Percentiles rank a stretch among this genome's conserved stretches.
Conservation (phyloP, 169 alveolate species). For the Plasmodium adleri region DNA sequence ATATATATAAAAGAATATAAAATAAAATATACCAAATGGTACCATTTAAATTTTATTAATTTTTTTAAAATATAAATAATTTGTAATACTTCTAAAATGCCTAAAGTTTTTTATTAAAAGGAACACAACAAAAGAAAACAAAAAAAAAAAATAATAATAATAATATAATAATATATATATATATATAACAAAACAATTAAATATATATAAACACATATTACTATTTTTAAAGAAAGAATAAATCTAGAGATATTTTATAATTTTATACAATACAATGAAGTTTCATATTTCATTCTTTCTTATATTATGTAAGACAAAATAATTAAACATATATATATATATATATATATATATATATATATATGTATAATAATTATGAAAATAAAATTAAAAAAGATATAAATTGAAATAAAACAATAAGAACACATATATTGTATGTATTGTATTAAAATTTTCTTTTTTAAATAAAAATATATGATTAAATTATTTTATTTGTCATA, state of each 20-base stretch:
- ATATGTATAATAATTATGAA: no score
- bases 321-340: slow-evolving; percentile 1
- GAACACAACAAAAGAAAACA: background rate
- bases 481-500: background rate
- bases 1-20: no score
- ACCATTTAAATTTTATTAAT: no score
- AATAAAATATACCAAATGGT: no score
- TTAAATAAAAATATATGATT: slow-evolving; percentile 1
- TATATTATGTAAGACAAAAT: slow-evolving; percentile 19
- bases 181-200: background rate
- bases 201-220: background rate
- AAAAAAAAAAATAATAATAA: background rate
- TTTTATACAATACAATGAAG: slow-evolving; percentile 17
- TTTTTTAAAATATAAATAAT: no score
- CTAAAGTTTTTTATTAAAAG: slow-evolving; percentile 1
- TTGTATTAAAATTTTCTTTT: no score
- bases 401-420: slow-evolving; percentile 5
- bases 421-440: no score
- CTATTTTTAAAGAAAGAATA: background rate
- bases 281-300: slow-evolving; percentile 29
- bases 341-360: no score
- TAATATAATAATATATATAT: background rate
- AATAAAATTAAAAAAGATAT: background rate
- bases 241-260: background rate
- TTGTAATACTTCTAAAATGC: no score